Conservation (phyloP, 2,329 filamentous ascomycete genomes). For the Esteya vermicola region DNA sequence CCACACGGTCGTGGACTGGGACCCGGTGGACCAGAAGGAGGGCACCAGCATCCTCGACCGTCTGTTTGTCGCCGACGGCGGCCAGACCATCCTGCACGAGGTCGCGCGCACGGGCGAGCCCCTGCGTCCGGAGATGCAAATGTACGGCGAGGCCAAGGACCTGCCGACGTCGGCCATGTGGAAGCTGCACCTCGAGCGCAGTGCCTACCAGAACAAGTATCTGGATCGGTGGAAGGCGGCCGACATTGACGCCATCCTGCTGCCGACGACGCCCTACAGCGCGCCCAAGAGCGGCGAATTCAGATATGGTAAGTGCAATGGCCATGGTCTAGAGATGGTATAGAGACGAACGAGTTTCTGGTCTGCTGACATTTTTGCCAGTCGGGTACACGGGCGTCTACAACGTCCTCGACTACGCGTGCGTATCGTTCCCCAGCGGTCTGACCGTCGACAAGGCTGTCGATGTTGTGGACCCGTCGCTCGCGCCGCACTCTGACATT, state of each 20-base stretch:
- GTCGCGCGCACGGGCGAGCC: conserved; percentile 23
- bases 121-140: conserved; percentile 22
- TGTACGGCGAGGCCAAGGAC: conserved; percentile 19
- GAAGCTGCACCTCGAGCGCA: conserved; percentile 30
- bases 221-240: conserved; percentile 33
- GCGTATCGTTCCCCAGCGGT: conserved; percentile 31
- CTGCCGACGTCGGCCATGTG: conserved; percentile 30
- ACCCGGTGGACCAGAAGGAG: conserved; percentile 24
- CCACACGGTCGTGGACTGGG: conserved; percentile 39
- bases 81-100: conserved; percentile 10
- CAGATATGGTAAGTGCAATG: conserved; percentile 25
- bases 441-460: conserved; percentile 23
- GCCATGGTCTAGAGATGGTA: too few relatives aligned
- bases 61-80: conserved; percentile 36
- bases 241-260: conserved; percentile 47
- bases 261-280: conserved; percentile 35
- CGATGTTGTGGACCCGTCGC: conserved; percentile 18
- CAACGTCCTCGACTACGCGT: conserved; percentile 33
- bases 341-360: too few relatives aligned
- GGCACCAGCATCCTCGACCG: conserved; percentile 23
- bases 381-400: conserved; percentile 36
- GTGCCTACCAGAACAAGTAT: conserved; percentile 29
- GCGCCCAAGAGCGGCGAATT: conserved; percentile 27
- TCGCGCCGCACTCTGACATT: conserved; percentile 20
- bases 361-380: conserved; percentile 8